Evolutionary conservation across 2,329 filamentous ascomycete species (phyloP).

Genomic region (Venturia effusa): DNA sequence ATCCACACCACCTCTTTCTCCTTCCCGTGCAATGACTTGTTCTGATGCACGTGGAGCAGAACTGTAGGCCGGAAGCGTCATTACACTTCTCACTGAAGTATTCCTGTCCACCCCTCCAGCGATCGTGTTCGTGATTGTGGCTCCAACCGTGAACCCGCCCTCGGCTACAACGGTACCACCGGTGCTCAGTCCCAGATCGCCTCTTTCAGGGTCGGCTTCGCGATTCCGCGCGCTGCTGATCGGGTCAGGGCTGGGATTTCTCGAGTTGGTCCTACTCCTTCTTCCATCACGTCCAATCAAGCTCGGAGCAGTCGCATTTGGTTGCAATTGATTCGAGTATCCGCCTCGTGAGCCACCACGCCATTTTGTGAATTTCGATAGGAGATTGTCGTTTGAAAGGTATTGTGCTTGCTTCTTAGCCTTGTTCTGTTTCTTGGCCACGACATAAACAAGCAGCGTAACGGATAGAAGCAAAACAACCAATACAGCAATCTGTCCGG

Average conservation of each 20-base stretch:
- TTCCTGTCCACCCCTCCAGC: slow-evolving; percentile 58
- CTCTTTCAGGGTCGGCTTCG: slow-evolving; percentile 1
- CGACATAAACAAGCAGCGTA: neutral
- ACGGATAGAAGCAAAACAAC: slow-evolving; percentile 2
- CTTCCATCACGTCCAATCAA: slow-evolving; percentile 1
- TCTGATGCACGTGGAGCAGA: slow-evolving; percentile 63
- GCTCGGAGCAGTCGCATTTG: neutral
- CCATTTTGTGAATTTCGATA: slow-evolving; percentile 4
- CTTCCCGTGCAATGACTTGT: slow-evolving; percentile 74
- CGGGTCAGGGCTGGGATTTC: neutral
- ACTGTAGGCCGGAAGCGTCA: slow-evolving; percentile 83
- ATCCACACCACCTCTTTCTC: slow-evolving; percentile 85
- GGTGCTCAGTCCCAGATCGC: slow-evolving; percentile 2
- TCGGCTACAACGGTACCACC: neutral
- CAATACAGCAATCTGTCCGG: neutral
- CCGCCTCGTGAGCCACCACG: neutral
- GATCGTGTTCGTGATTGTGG: neutral
- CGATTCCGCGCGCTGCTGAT: neutral
- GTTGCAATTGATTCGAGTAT: slow-evolving; percentile 10
- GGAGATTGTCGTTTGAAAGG: neutral
- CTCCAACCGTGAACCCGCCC: neutral
- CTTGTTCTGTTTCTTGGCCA: slow-evolving; percentile 3
- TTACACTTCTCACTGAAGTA: slow-evolving; percentile 81
- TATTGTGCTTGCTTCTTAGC: neutral
- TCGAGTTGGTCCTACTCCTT: neutral